These are phyloP conservation scores for Claviceps purpurea DNA, from an alignment of 2,329 filamentous ascomycete genomes.

Conservation along the genomic window DNA sequence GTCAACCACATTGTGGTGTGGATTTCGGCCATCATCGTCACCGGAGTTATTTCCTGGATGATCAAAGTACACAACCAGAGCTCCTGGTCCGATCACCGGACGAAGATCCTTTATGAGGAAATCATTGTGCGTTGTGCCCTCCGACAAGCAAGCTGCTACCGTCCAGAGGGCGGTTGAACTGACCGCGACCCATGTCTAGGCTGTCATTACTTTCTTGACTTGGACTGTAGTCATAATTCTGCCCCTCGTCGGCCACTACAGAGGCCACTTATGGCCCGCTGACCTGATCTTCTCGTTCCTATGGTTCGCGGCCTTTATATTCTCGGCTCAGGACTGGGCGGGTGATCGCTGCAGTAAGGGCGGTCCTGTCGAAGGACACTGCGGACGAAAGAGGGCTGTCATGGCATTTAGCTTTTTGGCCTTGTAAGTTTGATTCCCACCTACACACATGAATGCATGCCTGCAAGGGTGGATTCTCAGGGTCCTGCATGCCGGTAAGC, in stretches of 20 bases:
- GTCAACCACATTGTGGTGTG: slow-evolving; percentile 12
- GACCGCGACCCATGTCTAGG: slow-evolving; percentile 4
- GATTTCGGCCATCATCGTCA: slow-evolving; percentile 12
- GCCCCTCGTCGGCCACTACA: slow-evolving; percentile 9
- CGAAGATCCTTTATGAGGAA: slow-evolving; percentile 13
- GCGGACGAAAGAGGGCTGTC: slow-evolving; percentile 11
- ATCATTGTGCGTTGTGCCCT: slow-evolving; percentile 10
- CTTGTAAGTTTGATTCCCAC: slow-evolving; percentile 9
- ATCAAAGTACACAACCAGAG: slow-evolving; percentile 3
- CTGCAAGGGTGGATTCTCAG: too few relatives aligned
- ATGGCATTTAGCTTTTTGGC: slow-evolving; percentile 13
- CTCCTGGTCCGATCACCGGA: not conserved
- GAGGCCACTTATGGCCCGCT: slow-evolving; percentile 10
- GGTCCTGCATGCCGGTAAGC: too few relatives aligned
- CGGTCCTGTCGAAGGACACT: slow-evolving; percentile 4
- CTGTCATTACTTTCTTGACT: slow-evolving; percentile 11
- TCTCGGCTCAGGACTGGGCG: slow-evolving; percentile 12
- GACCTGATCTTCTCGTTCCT: slow-evolving; percentile 14
- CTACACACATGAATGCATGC: not conserved
- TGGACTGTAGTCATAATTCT: slow-evolving; percentile 10
- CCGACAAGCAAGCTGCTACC: not conserved
- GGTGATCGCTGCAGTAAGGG: slow-evolving; percentile 5
- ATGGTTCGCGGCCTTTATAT: slow-evolving; percentile 16
- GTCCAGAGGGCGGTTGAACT: too few relatives aligned
- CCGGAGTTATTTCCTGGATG: slow-evolving; percentile 12